Evolutionary conservation across 805 yeast genomes (phyloP), one percentile per base, ranked within the genome.

Genomic region (Candida xiaguanensis): DNA sequence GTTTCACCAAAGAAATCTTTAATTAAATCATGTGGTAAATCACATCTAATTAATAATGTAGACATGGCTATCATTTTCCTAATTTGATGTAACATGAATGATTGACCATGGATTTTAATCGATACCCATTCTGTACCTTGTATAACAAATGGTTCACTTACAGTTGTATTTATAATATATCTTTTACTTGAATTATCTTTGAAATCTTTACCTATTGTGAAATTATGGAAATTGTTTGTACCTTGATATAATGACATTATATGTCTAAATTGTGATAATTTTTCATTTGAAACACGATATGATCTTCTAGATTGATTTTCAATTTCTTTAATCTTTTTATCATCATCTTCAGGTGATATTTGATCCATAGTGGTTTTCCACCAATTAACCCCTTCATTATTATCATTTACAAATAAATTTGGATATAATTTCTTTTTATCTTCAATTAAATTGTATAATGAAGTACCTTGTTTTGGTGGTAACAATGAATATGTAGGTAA

Each of bases 41-140:
- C 93, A 14, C 93, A 81, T 55, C 99, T 76, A 16, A 91, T 80
- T 13, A 85, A 78, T 41, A 91, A 70, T 0, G 90, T 78, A 1
- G 95, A 95, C 95, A 91, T 83, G 16, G 96, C 91, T 43, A 93
- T 87, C 98, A 93, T 93, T 59, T 93, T 93, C 58, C 99, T 80
- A 56, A 93, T 93, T 72, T 91, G 99, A 65, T 91, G 98, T 47
- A 93, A 73, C 98, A 93, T 93, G 63, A 93, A 93, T 3, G 96
- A 87, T 65, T 93, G 99, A 6, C 99, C 99, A 60, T 93, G 99
- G 49, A 93, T 87, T 67, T 91, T 90, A 54, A 93, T 83, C 2
- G 96, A 86, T 2, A 87, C 75, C 99, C 99, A 93, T 58, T 93
- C 98, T 5, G 96, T 89, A 34, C 86, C 89, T 55, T 90, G 86